phyloP scores from a whole-genome alignment of 768 basidiomycete genomes.

The Rubroboletus pulcherrimus region DNA sequence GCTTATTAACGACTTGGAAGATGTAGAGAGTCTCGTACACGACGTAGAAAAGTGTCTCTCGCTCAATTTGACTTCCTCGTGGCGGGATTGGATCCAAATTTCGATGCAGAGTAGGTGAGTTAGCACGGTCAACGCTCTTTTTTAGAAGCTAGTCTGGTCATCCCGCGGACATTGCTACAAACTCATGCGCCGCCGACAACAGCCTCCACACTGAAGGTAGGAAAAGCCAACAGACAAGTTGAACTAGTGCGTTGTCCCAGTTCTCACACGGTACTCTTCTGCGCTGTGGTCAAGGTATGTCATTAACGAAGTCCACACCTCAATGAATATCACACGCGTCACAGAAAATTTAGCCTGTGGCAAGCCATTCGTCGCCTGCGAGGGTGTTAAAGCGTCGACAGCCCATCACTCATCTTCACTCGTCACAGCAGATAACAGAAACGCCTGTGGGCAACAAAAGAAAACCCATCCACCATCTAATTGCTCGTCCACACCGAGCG shows the following conservation, averaged over 20 bases:
- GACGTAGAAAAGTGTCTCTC: too few relatives aligned
- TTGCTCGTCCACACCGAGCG: slow-evolving; percentile 1
- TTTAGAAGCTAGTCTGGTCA: too few relatives aligned
- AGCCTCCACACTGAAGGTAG: too few relatives aligned
- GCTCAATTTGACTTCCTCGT: too few relatives aligned
- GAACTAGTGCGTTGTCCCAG: not conserved
- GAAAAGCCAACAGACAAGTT: too few relatives aligned
- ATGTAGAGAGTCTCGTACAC: too few relatives aligned
- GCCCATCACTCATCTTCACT: not conserved
- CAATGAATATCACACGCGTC: not conserved
- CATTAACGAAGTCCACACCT: not conserved
- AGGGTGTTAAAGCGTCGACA: not conserved
- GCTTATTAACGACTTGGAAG: too few relatives aligned
- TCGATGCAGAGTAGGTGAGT: too few relatives aligned
- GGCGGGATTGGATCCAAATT: too few relatives aligned
- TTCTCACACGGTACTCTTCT: not conserved
- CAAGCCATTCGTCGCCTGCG: not conserved
- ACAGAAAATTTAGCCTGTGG: not conserved
- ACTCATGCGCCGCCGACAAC: too few relatives aligned
- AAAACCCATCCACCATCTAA: not conserved
- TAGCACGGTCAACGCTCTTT: too few relatives aligned
- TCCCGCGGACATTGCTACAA: too few relatives aligned
- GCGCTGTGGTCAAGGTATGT: not conserved
- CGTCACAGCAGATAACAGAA: not conserved
- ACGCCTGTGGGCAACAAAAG: not conserved